phyloP scores from a whole-genome alignment of 2,329 filamentous ascomycete genomes.

The Alternaria rosae region DNA sequence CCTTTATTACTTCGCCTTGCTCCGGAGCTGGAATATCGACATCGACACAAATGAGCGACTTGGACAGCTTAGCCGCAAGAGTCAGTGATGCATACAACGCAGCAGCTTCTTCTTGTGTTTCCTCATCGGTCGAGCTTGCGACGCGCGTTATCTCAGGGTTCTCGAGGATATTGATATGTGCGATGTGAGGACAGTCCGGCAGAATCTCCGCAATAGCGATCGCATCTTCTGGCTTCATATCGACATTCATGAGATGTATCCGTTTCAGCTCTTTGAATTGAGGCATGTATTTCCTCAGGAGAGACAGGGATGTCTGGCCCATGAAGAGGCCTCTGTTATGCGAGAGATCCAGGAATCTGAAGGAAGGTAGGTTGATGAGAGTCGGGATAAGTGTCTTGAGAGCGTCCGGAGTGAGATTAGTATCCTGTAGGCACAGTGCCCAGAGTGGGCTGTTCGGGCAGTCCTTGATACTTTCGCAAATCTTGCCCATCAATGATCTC shows the following conservation, averaged over 20 bases:
- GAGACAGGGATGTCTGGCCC: constrained; percentile 74
- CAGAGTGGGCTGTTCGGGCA: constrained; percentile 66
- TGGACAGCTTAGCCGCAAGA: constrained; percentile 83
- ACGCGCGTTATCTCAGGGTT: constrained; percentile 77
- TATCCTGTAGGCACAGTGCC: constrained; percentile 86
- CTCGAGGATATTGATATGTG: constrained; percentile 85
- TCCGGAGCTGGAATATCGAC: constrained; percentile 84
- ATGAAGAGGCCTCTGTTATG: constrained; percentile 86
- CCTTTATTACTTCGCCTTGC: constrained; percentile 90
- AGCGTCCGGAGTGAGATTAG: constrained; percentile 76
- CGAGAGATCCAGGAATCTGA: constrained; percentile 90
- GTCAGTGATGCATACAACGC: constrained; percentile 92
- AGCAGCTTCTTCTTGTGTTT: constrained; percentile 88
- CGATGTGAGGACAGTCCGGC: constrained; percentile 80
- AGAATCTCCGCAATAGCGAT: constrained; percentile 91
- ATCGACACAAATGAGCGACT: constrained; percentile 85
- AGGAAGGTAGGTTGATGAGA: constrained; percentile 71
- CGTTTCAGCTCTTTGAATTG: constrained; percentile 79
- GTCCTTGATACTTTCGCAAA: constrained; percentile 63
- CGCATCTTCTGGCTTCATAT: constrained; percentile 83
- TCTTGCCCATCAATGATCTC: constrained; percentile 52
- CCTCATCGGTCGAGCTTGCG: constrained; percentile 77
- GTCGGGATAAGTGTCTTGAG: constrained; percentile 78
- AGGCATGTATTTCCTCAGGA: constrained; percentile 84
- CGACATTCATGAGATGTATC: constrained; percentile 85